These are phyloP conservation scores for Phialophora tarda DNA, from an alignment of 2,329 filamentous ascomycete species.

Conservation along the genomic window DNA sequence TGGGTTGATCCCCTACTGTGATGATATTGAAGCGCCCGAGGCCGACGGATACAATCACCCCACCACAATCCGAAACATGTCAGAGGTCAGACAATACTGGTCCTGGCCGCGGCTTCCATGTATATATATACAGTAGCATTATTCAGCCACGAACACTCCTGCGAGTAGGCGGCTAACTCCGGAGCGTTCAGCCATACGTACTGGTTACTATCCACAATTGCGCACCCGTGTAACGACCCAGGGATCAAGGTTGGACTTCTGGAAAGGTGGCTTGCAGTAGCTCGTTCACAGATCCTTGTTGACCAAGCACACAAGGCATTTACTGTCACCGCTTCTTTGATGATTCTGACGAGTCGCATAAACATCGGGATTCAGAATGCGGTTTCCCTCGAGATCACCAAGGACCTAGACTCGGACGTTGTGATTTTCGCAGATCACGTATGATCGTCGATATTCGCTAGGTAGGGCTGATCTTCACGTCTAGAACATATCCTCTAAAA, in stretches of 20 bases:
- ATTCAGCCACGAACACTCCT: conserved; percentile 12
- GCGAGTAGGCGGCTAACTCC: conserved; percentile 10
- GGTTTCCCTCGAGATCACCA: conserved; percentile 11
- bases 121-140: conserved; percentile 16
- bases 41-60: conserved; percentile 5
- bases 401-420: not conserved
- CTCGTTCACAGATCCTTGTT: conserved; percentile 22
- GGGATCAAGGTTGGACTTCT: conserved; percentile 23
- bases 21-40: not conserved
- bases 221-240: conserved; percentile 14
- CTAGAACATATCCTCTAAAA: conserved; percentile 32
- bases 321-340: conserved; percentile 33
- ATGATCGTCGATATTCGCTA: conserved; percentile 22
- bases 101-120: not conserved
- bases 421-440: conserved; percentile 23
- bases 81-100: conserved; percentile 4
- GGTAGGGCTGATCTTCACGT: conserved; percentile 20
- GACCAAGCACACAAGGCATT: conserved; percentile 8
- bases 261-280: conserved; percentile 34
- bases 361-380: conserved; percentile 12
- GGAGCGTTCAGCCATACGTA: not conserved
- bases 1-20: not conserved
- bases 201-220: conserved; percentile 5
- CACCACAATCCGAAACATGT: conserved; percentile 1
- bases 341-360: conserved; percentile 16